A percentile compares a stretch with the other conserved stretches of the same genome.
Evolutionary conservation across 768 basidiomycete genomes (phyloP).

Genomic region (Mycena albidolilacea): DNA sequence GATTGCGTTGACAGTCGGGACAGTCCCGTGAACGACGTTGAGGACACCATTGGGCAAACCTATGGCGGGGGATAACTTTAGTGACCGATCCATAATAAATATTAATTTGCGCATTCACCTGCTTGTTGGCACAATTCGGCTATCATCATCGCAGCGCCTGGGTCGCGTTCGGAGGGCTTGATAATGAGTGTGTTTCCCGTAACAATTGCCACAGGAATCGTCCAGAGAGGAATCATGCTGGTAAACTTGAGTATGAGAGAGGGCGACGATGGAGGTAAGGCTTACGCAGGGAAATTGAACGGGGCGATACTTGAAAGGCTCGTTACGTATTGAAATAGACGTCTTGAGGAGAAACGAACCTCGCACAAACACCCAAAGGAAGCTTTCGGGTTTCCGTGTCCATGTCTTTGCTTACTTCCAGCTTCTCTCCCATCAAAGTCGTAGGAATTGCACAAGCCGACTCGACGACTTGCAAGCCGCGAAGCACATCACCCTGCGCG

Average conservation of each 20-base stretch:
- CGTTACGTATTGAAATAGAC: background rate
- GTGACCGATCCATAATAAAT: background rate
- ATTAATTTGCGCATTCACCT: slow-evolving; percentile 54
- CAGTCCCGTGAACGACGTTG: slow-evolving; percentile 95
- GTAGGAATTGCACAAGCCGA: slow-evolving; percentile 86
- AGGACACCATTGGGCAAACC: slow-evolving; percentile 91
- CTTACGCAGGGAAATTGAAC: slow-evolving; percentile 93
- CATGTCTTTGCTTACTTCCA: slow-evolving; percentile 98
- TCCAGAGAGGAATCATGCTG: slow-evolving; percentile 98
- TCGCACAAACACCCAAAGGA: slow-evolving; percentile 90
- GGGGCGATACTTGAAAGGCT: slow-evolving; percentile 72
- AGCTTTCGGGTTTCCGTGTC: slow-evolving; percentile 90
- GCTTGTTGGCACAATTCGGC: slow-evolving; percentile 94
- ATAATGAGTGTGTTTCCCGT: slow-evolving; percentile 96
- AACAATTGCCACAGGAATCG: slow-evolving; percentile 89
- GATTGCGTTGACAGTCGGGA: slow-evolving; percentile 93
- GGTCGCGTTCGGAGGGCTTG: slow-evolving; percentile 97
- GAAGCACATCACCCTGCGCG: slow-evolving; percentile 94
- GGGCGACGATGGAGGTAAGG: slow-evolving; percentile 16
- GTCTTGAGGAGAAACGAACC: slow-evolving; percentile 10
- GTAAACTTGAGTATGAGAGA: background rate
- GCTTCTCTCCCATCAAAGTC: slow-evolving; percentile 88
- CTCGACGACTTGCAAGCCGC: slow-evolving; percentile 93
- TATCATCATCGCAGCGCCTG: slow-evolving; percentile 98
- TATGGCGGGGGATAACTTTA: background rate